Evolutionary conservation across 2,329 filamentous ascomycete genomes (phyloP), one percentile per base, ranked within the genome.

Genomic region (Ophiostoma australiae): DNA sequence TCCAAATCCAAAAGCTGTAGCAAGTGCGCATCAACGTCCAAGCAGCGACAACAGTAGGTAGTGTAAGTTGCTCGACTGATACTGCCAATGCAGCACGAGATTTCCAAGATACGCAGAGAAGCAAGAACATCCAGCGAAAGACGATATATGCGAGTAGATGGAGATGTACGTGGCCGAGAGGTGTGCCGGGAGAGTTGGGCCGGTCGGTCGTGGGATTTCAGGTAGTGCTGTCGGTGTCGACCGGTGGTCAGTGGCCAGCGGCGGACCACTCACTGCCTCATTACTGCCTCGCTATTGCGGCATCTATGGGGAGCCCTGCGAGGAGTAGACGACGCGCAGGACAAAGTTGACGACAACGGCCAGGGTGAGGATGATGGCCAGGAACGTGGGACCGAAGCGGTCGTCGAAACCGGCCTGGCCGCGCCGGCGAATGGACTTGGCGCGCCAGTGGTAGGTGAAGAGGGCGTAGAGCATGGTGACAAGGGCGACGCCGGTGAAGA

Each of bases 271-370:
- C 27, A 31, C 27, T 31, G 27, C 27, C 27, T 31, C 27, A 39
- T 31, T 6, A 35, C 58, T 2, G 63, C 31, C 20, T n/a, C 8
- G 10, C 41, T 13, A 7, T 1, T 41, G 7, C 33, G 20, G 10
- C n/a, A 35, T 68, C n/a, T 52, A 68, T 68, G 67, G 41, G 4
- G 63, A 39, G 58, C 58, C 58, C 7, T 70, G 65, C 61, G 72
- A 70, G 23, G 73, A 72, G 75, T 86, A 86, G 3, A 81, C 81
- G 75, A 93, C 89, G 74, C 93, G 87, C 78, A 99, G 83, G 52
- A 97, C 90, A 79, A 99, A 98, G 84, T 99, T 99, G 77, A 97
- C 92, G 70, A 97, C 84, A n/a, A 99, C 92, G 17, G 94, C 95
- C 67, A 92, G 85, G 76, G 97, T 82, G 75, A 99, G 83, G 70